Percentiles rank a stretch among this genome's conserved stretches.
phyloP scores from a whole-genome alignment of 2,329 filamentous ascomycete genomes.

The Alternaria longipes region DNA sequence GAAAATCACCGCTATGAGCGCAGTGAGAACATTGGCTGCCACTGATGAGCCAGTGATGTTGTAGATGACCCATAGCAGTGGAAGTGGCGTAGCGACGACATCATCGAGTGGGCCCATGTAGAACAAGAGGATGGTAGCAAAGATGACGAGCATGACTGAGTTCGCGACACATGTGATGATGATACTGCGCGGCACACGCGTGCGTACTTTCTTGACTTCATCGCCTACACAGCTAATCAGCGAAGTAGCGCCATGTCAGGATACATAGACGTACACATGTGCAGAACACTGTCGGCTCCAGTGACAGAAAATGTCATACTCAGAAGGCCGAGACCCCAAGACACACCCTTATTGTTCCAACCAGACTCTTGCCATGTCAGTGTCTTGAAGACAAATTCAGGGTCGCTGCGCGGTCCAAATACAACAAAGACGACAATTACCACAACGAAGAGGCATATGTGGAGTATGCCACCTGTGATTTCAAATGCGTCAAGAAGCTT shows the following conservation, averaged over 20 bases:
- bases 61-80: constrained; percentile 53
- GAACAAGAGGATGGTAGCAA: constrained; percentile 56
- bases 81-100: constrained; percentile 26
- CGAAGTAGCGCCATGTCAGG: not conserved
- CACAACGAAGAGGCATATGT: constrained; percentile 60
- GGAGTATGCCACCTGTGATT: constrained; percentile 56
- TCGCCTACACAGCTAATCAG: constrained; percentile 27
- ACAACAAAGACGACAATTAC: constrained; percentile 58
- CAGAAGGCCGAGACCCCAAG: constrained; percentile 52
- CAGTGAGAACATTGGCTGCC: constrained; percentile 54
- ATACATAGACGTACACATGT: constrained; percentile 41
- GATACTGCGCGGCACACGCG: constrained; percentile 52
- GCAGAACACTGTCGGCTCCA: constrained; percentile 60
- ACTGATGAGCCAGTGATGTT: constrained; percentile 52
- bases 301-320: constrained; percentile 45
- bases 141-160: constrained; percentile 55
- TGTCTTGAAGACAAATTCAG: constrained; percentile 56
- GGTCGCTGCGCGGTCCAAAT: constrained; percentile 50
- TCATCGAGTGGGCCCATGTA: constrained; percentile 53
- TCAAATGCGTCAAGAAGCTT: constrained; percentile 58
- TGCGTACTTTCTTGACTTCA: constrained; percentile 54
- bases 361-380: constrained; percentile 54
- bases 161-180: constrained; percentile 52
- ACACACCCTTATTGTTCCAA: constrained; percentile 56
- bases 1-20: constrained; percentile 50